phyloP scores from a whole-genome alignment of 164 flowering plant genomes.

The Aristolochia fimbriata region DNA sequence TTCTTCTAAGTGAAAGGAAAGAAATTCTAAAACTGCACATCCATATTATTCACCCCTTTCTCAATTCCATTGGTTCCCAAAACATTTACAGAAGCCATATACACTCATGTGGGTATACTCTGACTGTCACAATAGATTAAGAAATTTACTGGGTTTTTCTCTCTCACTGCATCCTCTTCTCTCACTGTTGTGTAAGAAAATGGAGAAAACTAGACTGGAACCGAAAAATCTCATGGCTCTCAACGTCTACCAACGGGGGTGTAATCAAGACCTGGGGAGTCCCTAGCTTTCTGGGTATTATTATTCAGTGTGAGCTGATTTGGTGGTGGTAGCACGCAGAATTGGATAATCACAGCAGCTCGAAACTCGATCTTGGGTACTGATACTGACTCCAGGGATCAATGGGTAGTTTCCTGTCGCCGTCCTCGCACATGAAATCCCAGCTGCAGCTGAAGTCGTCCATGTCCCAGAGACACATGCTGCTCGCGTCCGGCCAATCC shows the following conservation, averaged over 20 bases:
- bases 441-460: constrained; percentile 30
- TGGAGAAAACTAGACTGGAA: neutral
- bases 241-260: neutral
- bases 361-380: constrained; percentile 12
- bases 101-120: too few species aligned
- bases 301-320: neutral
- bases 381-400: constrained; percentile 20
- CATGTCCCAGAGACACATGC: constrained; percentile 26
- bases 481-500: constrained; percentile 32
- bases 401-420: constrained; percentile 12
- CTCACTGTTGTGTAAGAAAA: constrained; percentile 1
- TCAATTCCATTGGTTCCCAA: too few species aligned
- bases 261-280: neutral
- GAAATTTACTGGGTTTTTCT: too few species aligned
- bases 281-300: neutral
- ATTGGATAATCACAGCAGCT: constrained; percentile 18
- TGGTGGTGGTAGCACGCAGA: neutral
- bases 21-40: too few species aligned
- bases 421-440: constrained; percentile 34
- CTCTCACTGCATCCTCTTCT: neutral
- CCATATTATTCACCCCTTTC: too few species aligned
- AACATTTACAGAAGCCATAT: too few species aligned
- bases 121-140: too few species aligned
- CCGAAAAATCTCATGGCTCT: neutral
- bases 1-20: too few species aligned